Base-by-base conservation (phyloP, 805 yeast species). In the Novakomyces olei region DNA sequence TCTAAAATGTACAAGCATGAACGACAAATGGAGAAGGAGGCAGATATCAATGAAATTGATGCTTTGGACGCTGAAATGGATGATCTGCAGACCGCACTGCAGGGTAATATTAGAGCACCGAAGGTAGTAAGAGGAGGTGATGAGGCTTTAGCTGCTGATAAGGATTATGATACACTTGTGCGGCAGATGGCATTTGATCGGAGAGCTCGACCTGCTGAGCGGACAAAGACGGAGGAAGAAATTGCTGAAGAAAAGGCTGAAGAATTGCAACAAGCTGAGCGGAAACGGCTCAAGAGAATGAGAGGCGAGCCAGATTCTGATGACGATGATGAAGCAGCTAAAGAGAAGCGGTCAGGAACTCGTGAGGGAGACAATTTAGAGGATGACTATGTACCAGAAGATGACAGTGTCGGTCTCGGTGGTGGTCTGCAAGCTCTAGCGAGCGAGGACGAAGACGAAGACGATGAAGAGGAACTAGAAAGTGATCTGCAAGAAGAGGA, bases 291-390 rank as follows among this genome's bases (percentile, higher is more conserved):
- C 16, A 46, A 46, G 4, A 46, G 63, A 15, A 58, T 58, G 63
- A 40, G 40, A 18, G 57, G 55, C 16, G 48, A 43, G n/a, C n/a
- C n/a, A n/a, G 37, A 18, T 3, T 27, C 27, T 8, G 41, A 39
- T n/a, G 51, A 41, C n/a, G 48, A 41, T 5, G 41, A 38, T 12
- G 18, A 19, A 45, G 65, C 64, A 41, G 62, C 60, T 14, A 74
- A 67, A n/a, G 66, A 62, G 42, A 55, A 61, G 57, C 65, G 67
- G 41, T 59, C 42, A 36, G 10, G 39, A 38, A 5, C 10, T 22
- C 24, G 24, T 16, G 23, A 14, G 19, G 22, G 14, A 8, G 51
- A 46, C 15, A 34, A 31, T 7, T 41, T 36, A 4, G 41, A 36
- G 19, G 50, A 41, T 9, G 46, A 42, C 19, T 35, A 33, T 22